Evolutionary conservation across 148 eudicot genomes (phyloP), one percentile per base, ranked within the genome.

Genomic region (Nyssa sinensis): DNA sequence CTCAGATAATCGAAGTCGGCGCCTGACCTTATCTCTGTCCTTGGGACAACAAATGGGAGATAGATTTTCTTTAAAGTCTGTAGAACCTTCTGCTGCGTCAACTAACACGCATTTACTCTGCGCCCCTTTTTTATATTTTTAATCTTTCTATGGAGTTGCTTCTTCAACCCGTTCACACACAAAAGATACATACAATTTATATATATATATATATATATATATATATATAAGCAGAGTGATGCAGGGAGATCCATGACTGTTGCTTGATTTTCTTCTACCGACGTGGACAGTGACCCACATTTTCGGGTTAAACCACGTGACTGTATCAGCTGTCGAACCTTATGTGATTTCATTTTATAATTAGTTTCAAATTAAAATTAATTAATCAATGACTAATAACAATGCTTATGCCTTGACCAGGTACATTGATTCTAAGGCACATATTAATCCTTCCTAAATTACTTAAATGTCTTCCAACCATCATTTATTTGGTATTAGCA

Each of bases 301-400:
- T 64, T 29, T 16, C 70, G 75, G 79, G 80, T 77, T 75, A 64
- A 70, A 59, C 57, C 74, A 77, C 35, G 53, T 44, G 69, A 39
- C 21, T 5, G 16, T 39, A 61, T 76, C 74, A 24, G 28, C 47
- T 53, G 59, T 35, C 0, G 44, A 44, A 51, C 25, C 7, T 71
- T 12, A 23, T 35, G 64, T 14, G 47, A 33, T 13, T 55, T 55
- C 39, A 8, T 51, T n/a, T n/a, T n/a, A n/a, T 47, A 21, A 67
- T 37, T 67, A 4, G 16, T 4, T 44, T 6, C 35, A 47, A 28
- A 3, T 44, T 41, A 44, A 21, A 21, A 28, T 7, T 14, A 37
- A 37, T 37, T 37, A 37, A 9, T 37, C 44, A 37, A 37, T n/a
- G n/a, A n/a, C n/a, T n/a, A n/a, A n/a, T n/a, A n/a, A n/a, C n/a